Conservation (phyloP, 108 stramenopile genomes). For the Epipyxis sp. region DNA sequence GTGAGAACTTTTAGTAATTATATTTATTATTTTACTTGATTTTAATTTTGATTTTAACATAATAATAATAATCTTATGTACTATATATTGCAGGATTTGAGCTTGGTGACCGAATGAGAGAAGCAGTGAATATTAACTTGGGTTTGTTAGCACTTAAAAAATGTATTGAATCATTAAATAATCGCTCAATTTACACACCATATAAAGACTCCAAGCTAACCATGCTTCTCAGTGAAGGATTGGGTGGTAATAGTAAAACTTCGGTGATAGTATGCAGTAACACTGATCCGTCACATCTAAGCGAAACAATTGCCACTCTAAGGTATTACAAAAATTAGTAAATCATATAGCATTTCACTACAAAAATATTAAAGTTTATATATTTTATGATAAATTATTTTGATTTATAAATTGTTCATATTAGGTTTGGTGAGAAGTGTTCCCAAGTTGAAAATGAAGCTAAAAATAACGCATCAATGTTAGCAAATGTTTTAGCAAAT, state of each 20-base stretch:
- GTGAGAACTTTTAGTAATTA: slow-evolving; percentile 39
- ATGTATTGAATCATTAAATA: slow-evolving; percentile 58
- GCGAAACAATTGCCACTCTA: slow-evolving; percentile 59
- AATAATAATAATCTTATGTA: too few relatives aligned
- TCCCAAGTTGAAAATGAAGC: slow-evolving; percentile 38
- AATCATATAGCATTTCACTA: too few relatives aligned
- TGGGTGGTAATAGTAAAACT: slow-evolving; percentile 65
- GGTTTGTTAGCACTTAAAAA: slow-evolving; percentile 62
- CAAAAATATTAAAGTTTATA: too few relatives aligned
- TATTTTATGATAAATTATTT: too few relatives aligned
- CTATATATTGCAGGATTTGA: slow-evolving; percentile 55
- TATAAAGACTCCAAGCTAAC: slow-evolving; percentile 69
- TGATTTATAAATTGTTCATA: too few relatives aligned
- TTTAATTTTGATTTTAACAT: too few relatives aligned
- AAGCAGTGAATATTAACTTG: slow-evolving; percentile 67
- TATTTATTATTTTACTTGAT: too few relatives aligned
- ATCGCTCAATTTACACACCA: slow-evolving; percentile 52
- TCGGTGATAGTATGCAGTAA: slow-evolving; percentile 60
- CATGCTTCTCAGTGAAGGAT: slow-evolving; percentile 59
- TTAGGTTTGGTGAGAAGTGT: slow-evolving; percentile 64
- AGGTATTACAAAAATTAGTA: too few relatives aligned
- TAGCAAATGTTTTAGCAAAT: slow-evolving; percentile 27
- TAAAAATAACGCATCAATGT: slow-evolving; percentile 36
- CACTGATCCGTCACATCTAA: slow-evolving; percentile 54
- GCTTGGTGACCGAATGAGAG: slow-evolving; percentile 56